phyloP scores from a whole-genome alignment of 2,329 filamentous ascomycete genomes.

The Fusarium sp. region DNA sequence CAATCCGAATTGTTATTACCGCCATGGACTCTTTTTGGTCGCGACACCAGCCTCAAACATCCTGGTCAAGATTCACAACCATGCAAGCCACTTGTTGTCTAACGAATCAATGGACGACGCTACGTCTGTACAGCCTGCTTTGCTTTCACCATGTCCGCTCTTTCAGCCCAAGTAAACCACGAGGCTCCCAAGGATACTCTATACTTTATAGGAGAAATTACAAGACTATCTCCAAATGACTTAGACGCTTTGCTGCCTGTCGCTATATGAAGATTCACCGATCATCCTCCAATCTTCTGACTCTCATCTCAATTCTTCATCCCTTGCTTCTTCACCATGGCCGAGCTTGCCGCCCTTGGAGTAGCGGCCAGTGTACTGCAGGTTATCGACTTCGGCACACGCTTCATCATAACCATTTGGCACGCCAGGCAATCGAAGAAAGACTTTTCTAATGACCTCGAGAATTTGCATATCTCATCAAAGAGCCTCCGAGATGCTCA shows the following conservation, averaged over 20 bases:
- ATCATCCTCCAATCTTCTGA: no score
- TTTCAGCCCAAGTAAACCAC: background rate
- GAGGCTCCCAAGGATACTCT: background rate
- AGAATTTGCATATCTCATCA: background rate
- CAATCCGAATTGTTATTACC: background rate
- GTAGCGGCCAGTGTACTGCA: conserved; percentile 13
- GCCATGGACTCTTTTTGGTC: background rate
- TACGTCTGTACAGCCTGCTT: conserved; percentile 6
- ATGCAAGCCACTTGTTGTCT: background rate
- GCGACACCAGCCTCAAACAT: no score
- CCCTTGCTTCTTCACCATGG: background rate
- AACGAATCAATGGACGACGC: background rate
- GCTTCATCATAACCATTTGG: conserved; percentile 7
- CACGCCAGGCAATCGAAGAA: background rate
- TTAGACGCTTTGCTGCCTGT: background rate
- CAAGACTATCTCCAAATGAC: background rate
- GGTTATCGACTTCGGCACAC: conserved; percentile 22
- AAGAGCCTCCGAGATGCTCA: background rate
- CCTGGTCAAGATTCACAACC: background rate
- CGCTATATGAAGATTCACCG: fast-evolving
- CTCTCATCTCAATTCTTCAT: no score
- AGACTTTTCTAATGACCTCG: background rate
- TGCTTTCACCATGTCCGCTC: background rate
- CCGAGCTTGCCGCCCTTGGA: conserved; percentile 10
- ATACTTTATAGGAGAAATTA: background rate